Base-by-base conservation (phyloP, 345 rosid genomes). In the Eutrema heterophyllum region DNA sequence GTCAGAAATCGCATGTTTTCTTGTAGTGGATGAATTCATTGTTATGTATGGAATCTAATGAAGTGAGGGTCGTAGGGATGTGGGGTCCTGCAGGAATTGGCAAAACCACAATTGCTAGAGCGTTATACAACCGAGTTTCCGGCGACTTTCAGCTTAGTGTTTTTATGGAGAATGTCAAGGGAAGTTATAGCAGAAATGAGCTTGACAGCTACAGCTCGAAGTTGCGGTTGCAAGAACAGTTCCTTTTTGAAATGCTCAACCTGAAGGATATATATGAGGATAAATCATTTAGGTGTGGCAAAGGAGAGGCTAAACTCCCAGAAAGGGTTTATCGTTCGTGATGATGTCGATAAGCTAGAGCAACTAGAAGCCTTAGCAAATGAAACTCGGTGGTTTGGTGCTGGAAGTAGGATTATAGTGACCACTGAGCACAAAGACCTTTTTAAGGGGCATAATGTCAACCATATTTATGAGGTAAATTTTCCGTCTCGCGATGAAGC, bases 1-100 rank as follows among this genome's bases (percentile, higher is more conserved):
- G n/a, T n/a, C n/a, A n/a, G n/a, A n/a, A n/a, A n/a, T n/a, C n/a
- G n/a, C n/a, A n/a, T n/a, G n/a, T n/a, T n/a, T n/a, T n/a, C n/a
- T n/a, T n/a, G n/a, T n/a, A n/a, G n/a, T n/a, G n/a, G 18, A 48
- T 48, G 44, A 11, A 18, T 33, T 32, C 32, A 6, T 18, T 30
- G 56, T 48, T 64, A 35, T 15, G 21, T 13, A 33, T 64, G 10
- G 69, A 48, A 48, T 48, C 69, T 4, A 9, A 48, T 33, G 18
- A 64, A 1, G 30, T 7, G n/a, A 64, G 18, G 39, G 16, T 48
- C 4, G 44, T 48, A 7, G 69, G 69, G 13, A 64, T 64, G 2
- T 64, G 69, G 68, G 69, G 69, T 10, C 69, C 69, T 11, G 69
- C 69, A 9, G 69, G 69, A n/a, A 48, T 48, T 48, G 69, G 69